Base-by-base conservation (phyloP, 176 grass and related monocot genomes). In the Lolium multiflorum region DNA sequence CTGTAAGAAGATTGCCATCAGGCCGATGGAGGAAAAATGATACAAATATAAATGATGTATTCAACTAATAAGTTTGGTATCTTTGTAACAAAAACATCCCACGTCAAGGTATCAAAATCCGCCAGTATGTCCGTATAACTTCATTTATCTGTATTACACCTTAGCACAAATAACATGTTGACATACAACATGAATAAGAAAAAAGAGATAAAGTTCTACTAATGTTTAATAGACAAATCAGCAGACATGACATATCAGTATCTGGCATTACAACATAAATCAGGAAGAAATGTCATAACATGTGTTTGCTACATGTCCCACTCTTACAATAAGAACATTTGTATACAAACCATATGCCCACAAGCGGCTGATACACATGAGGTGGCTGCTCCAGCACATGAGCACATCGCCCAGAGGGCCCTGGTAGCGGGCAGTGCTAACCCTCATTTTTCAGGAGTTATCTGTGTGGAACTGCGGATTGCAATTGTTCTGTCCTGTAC, bases 1-100 rank as follows among this genome's bases (percentile, higher is more conserved):
- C 97, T 99, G 24, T 31, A 55, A 55, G 76, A 61, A 66, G 11
- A 79, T 17, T 43, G 26, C 71, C 41, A 50, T 80, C 78, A 87
- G 65, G 5, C 5, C 13, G 52, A 85, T 4, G 79, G 12, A 81
- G 35, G 31, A 37, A 76, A 41, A 50, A 85, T 18, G 47, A 75
- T 68, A 61, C 6, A 84, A 80, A 57, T 51, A 16, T 48, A 78
- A 18, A 83, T 49, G 70, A n/a, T 47, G n/a, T 10, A 58, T 21
- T 55, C 25, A 39, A 51, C 10, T 69, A 49, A 11, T n/a, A 61
- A 17, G 9, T 15, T 6, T 1, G 57, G 4, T 56, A 39, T 20
- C 4, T 57, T 26, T 78, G 22, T 5, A 25, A 57, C 5, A 56
- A 78, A 56, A 77, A 43, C 17, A 13, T 3, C 11, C 5, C 58